Percentiles rank a stretch among this genome's conserved stretches.
Conservation (phyloP, 2,329 filamentous ascomycete genomes). For the Akanthomyces uredinophilus region DNA sequence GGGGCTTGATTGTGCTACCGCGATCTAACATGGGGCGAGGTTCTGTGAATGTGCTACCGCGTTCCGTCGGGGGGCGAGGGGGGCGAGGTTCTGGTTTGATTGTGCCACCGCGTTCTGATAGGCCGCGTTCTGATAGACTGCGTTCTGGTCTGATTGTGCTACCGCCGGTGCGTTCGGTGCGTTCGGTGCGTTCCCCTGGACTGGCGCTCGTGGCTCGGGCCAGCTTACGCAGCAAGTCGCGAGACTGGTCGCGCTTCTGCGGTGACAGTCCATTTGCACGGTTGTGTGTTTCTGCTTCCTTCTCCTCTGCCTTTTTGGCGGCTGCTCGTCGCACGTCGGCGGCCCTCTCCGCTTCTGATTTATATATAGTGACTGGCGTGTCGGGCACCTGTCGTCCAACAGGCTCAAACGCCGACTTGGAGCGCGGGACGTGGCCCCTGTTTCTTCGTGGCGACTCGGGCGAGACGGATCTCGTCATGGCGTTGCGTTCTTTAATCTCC, state of each 20-base stretch:
- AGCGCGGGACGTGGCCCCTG: constrained; percentile 13
- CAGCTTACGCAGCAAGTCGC: constrained; percentile 45
- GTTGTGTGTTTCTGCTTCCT: constrained; percentile 5
- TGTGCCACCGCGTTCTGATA: constrained; percentile 16
- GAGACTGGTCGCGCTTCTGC: constrained; percentile 35
- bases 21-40: neutral
- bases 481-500: constrained; percentile 48
- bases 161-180: neutral
- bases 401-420: constrained; percentile 24
- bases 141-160: neutral
- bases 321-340: constrained; percentile 3
- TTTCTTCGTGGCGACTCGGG: constrained; percentile 29
- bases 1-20: neutral
- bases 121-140: constrained; percentile 16
- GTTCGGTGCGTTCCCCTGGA: constrained; percentile 26
- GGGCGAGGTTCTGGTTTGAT: neutral
- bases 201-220: constrained; percentile 44
- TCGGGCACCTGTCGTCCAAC: constrained; percentile 32
- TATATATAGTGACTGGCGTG: constrained; percentile 38
- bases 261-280: constrained; percentile 18
- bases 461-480: constrained; percentile 38
- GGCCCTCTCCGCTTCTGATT: constrained; percentile 15
- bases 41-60: too few species aligned
- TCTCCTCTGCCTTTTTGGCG: neutral
- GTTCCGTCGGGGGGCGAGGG: too few species aligned